Conservation (phyloP, 1,139 yeast genomes). For the Saccharomyces uvarum region DNA sequence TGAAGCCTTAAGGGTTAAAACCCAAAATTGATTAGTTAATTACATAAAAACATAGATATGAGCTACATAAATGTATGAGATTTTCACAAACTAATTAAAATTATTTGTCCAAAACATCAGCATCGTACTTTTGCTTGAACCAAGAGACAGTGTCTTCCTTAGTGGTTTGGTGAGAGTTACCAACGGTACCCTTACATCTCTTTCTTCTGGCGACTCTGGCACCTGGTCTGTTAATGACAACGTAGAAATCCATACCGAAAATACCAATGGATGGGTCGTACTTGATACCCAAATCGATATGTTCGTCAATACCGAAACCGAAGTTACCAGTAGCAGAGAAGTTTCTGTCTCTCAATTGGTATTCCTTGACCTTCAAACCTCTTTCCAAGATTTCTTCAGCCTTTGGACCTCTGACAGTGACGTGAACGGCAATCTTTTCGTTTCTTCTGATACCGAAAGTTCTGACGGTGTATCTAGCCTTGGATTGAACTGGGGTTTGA, state of each 20-base stretch:
- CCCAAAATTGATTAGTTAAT: not conserved
- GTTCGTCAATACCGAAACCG: conserved; percentile 99
- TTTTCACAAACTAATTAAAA: conserved; percentile 81
- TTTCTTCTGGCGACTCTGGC: conserved; percentile 98
- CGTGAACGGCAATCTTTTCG: conserved; percentile 99
- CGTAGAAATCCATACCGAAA: conserved; percentile 99
- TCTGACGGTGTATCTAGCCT: conserved; percentile 99
- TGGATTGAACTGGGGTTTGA: conserved; percentile 99
- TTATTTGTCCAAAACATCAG: conserved; percentile 87
- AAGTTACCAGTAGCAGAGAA: conserved; percentile 99
- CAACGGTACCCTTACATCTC: conserved; percentile 85
- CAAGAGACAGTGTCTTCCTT: conserved; percentile 94
- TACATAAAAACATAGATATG: not conserved
- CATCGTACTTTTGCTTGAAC: conserved; percentile 99
- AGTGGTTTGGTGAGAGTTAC: conserved; percentile 86
- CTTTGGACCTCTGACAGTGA: conserved; percentile 99
- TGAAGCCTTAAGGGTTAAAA: not conserved
- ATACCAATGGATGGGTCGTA: conserved; percentile 99
- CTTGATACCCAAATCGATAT: conserved; percentile 99
- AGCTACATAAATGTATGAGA: not conserved
- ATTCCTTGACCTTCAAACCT: conserved; percentile 99
- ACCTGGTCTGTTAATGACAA: conserved; percentile 99
- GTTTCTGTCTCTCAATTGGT: conserved; percentile 89
- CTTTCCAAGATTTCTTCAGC: conserved; percentile 99
- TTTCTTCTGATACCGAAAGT: conserved; percentile 99